Percentiles rank a stretch among this genome's conserved stretches.
Evolutionary conservation across 768 basidiomycete species (phyloP).

Genomic region (Boletus sp.): DNA sequence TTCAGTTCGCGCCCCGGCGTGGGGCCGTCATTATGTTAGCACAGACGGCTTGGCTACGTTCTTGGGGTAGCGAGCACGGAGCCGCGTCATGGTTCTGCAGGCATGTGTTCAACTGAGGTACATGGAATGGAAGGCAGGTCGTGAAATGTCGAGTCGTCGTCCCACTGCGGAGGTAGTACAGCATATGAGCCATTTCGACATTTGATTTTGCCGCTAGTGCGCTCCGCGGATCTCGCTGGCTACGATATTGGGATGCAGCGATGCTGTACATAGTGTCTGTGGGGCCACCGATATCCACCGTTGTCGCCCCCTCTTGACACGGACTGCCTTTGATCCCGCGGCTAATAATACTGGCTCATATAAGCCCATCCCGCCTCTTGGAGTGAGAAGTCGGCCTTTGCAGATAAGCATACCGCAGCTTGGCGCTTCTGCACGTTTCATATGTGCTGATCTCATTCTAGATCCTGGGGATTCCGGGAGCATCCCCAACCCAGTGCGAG

Average conservation of each 20-base stretch:
- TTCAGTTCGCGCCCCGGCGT: slow-evolving; percentile 2
- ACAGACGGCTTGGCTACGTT: slow-evolving; percentile 7
- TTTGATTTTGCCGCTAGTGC: slow-evolving; percentile 4
- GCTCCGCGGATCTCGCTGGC: slow-evolving; percentile 21
- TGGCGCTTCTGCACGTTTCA: not conserved
- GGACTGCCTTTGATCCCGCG: slow-evolving; percentile 12
- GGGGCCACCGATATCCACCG: slow-evolving; percentile 1
- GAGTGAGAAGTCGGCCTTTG: not conserved
- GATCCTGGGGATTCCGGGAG: slow-evolving; percentile 4
- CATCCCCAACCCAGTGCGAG: not conserved
- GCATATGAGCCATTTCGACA: slow-evolving; percentile 4
- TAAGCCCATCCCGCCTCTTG: not conserved
- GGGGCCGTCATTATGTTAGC: not conserved
- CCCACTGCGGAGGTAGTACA: slow-evolving; percentile 11
- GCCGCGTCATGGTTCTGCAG: not conserved
- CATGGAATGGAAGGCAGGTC: slow-evolving; percentile 15
- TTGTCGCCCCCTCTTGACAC: not conserved
- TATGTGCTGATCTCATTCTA: not conserved
- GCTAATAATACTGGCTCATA: slow-evolving; percentile 6
- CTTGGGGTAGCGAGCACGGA: slow-evolving; percentile 6
- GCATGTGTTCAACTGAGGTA: slow-evolving; percentile 8
- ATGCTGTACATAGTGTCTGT: slow-evolving; percentile 14
- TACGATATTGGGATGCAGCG: not conserved
- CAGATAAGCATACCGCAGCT: slow-evolving; percentile 7
- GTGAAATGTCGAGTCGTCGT: slow-evolving; percentile 4